Percentiles rank a stretch among this genome's conserved stretches.
phyloP scores from a whole-genome alignment of 495 filamentous ascomycete genomes.

The Amniculicola lignicola region DNA sequence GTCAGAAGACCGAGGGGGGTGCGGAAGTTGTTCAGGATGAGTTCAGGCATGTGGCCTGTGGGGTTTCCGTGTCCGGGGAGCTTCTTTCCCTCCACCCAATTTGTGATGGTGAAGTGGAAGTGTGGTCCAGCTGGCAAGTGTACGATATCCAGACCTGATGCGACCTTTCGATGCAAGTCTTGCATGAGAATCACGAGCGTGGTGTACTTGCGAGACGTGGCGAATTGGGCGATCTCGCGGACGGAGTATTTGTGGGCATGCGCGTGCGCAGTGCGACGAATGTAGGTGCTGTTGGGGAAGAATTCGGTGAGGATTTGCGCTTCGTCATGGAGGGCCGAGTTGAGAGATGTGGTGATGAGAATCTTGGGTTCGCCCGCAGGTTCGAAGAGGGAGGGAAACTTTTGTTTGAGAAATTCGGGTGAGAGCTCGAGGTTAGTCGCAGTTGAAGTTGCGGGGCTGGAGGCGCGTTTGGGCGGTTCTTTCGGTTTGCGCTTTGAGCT shows the following conservation, averaged over 20 bases:
- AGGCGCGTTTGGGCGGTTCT: slow-evolving; percentile 21
- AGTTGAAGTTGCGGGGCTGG: slow-evolving; percentile 34
- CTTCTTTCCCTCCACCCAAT: slow-evolving; percentile 80
- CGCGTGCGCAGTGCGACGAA: slow-evolving; percentile 71
- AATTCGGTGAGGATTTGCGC: slow-evolving; percentile 70
- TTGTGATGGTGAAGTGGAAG: slow-evolving; percentile 80
- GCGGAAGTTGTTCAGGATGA: slow-evolving; percentile 92
- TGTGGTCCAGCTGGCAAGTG: slow-evolving; percentile 83
- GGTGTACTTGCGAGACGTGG: slow-evolving; percentile 73
- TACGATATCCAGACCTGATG: slow-evolving; percentile 71
- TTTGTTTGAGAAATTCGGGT: slow-evolving; percentile 41
- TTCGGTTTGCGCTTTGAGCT: slow-evolving; percentile 14
- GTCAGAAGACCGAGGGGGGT: slow-evolving; percentile 89
- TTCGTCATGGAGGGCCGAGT: slow-evolving; percentile 81
- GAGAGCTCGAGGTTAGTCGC: slow-evolving; percentile 42
- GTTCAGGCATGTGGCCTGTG: slow-evolving; percentile 85
- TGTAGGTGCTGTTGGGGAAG: slow-evolving; percentile 85
- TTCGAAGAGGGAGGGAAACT: slow-evolving; percentile 79
- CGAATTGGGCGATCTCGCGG: slow-evolving; percentile 84
- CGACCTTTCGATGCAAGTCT: slow-evolving; percentile 65
- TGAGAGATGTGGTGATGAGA: slow-evolving; percentile 81
- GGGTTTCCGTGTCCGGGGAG: slow-evolving; percentile 85
- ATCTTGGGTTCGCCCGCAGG: slow-evolving; percentile 65
- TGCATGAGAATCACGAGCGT: slow-evolving; percentile 77
- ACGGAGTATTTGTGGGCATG: slow-evolving; percentile 83